Evolutionary conservation across 1,284 basidiomycete species (phyloP).

Genomic region (Tetrapyrgos nigripes): DNA sequence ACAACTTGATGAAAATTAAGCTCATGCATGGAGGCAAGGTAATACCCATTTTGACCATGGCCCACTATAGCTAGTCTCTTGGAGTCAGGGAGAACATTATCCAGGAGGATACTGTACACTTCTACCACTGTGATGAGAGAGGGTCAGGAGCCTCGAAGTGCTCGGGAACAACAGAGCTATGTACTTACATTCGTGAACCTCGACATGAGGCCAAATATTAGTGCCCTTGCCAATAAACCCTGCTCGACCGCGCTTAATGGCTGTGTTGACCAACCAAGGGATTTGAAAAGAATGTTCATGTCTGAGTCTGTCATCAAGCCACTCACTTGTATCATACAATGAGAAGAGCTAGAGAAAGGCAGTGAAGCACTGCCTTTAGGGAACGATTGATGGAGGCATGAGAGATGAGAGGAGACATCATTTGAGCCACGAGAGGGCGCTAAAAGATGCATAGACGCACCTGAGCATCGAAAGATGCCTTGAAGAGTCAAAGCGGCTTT

Average conservation of each 20-base stretch:
- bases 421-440: no score
- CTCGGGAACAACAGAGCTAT: conserved; percentile 1
- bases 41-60: conserved; percentile 35
- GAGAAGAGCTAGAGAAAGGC: no score
- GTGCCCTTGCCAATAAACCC: conserved; percentile 52
- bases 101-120: conserved; percentile 46
- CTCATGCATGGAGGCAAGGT: conserved; percentile 33
- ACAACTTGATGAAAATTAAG: conserved; percentile 23
- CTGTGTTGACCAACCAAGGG: conserved; percentile 41
- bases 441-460: no score
- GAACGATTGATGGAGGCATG: no score
- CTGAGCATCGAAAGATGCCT: no score
- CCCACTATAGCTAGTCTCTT: conserved; percentile 18
- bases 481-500: no score
- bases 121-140: conserved; percentile 39
- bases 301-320: conserved; percentile 46
- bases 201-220: conserved; percentile 54
- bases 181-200: conserved; percentile 49
- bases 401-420: no score
- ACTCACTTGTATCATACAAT: no score
- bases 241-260: conserved; percentile 45
- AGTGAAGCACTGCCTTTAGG: no score
- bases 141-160: conserved; percentile 2
- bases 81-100: conserved; percentile 36
- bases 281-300: conserved; percentile 50